Evolutionary conservation across 192 early-diverging fungal species (phyloP), one percentile per base, ranked within the genome.

Genomic region (Allomyces macrogynus): DNA sequence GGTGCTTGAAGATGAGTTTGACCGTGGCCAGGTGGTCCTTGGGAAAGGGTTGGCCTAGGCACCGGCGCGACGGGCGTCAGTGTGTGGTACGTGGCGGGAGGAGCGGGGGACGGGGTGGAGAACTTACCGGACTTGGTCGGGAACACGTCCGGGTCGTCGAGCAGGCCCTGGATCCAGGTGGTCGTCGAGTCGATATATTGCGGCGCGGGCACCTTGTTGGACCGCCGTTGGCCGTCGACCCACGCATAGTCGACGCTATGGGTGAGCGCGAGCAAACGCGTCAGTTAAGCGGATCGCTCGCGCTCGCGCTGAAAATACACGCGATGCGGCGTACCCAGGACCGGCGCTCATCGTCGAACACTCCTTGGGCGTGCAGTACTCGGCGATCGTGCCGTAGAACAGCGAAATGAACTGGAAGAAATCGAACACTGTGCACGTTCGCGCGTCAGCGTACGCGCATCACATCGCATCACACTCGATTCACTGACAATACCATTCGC

Each of bases 141-240:
- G 67, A 98, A 98, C 40, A 90, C 75, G 44, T 73, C 78, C 74
- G 96, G 92, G 67, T 98, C 93, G 66, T 89, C 88, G 10, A 98
- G 70, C 18, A 86, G 72, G 20, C 83, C 86, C 70, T 95, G 88
- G 62, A 95, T 87, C 77, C 86, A 84, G 18, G 86, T 87, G 70
- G 90, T 81, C 62, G 89, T 88, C 70, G 86, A 93, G 80, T 98
- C 92, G 32, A 95, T 89, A 67, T 98, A 96, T 69, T 92, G 89
- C n/a, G 89, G 86, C 27, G 95, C 95, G 9, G 91, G 81, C 42
- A 93, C 78, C 70, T 91, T 95, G 26, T 86, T 76, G 57, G 84
- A 87, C 66, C 85, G 86, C 61, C 82, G 79, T 61, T 83, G 78
- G 14, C 82, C 85, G 77, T 98, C 95, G 61, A 84, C 86, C 95